Evolutionary conservation across 495 filamentous ascomycete genomes (phyloP).

Genomic region (Hyphodiscus hymeniophilus): DNA sequence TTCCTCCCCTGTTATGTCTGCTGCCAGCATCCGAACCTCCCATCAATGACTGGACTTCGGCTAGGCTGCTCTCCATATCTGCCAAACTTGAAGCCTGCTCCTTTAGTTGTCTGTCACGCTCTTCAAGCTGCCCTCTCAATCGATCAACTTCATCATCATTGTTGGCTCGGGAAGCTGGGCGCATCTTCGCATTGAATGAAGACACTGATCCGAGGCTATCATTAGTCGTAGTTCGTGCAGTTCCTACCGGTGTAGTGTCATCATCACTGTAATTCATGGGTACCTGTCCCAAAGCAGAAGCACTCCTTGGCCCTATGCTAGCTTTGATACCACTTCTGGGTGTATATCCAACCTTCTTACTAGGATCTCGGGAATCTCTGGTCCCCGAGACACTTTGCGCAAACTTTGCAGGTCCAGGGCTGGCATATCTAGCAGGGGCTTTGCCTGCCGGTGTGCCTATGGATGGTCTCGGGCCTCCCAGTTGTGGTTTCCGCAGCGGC

Average conservation of each 20-base stretch:
- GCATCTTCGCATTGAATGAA: slow-evolving; percentile 37
- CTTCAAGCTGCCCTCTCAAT: slow-evolving; percentile 62
- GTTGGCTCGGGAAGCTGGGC: slow-evolving; percentile 38
- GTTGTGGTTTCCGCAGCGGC: slow-evolving; percentile 53
- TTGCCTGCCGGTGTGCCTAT: slow-evolving; percentile 41
- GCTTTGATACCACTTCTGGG: slow-evolving; percentile 38
- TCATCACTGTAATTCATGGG: slow-evolving; percentile 38
- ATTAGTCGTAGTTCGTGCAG: slow-evolving; percentile 44
- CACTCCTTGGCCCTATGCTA: slow-evolving; percentile 44
- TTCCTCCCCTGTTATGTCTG: slow-evolving; percentile 30
- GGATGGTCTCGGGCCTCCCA: slow-evolving; percentile 39
- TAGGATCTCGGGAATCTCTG: slow-evolving; percentile 50
- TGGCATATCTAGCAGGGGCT: slow-evolving; percentile 43
- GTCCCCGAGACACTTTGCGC: slow-evolving; percentile 52
- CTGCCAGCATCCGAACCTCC: slow-evolving; percentile 27
- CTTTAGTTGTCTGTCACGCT: slow-evolving; percentile 76
- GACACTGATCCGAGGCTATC: slow-evolving; percentile 37
- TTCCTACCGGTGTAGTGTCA: slow-evolving; percentile 49
- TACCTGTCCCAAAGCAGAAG: slow-evolving; percentile 39
- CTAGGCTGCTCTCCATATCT: slow-evolving; percentile 77
- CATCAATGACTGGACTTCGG: slow-evolving; percentile 65
- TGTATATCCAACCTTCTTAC: slow-evolving; percentile 32
- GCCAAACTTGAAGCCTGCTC: slow-evolving; percentile 73
- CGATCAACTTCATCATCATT: slow-evolving; percentile 60
- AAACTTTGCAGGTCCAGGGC: slow-evolving; percentile 60